Evolutionary conservation across 2,329 filamentous ascomycete species (phyloP).

Genomic region (Dendryphion nanum): DNA sequence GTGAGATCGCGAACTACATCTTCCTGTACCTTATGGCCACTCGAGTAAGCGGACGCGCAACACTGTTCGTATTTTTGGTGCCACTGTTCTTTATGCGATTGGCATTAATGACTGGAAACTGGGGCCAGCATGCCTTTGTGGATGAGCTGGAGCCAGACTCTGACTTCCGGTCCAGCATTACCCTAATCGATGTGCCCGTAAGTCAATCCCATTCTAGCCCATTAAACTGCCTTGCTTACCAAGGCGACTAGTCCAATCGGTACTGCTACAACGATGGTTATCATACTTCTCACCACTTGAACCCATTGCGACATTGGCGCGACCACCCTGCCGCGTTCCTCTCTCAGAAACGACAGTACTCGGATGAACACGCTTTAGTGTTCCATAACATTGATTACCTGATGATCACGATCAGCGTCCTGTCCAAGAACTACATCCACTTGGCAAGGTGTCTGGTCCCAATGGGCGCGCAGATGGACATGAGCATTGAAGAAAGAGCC

Average conservation of each 20-base stretch:
- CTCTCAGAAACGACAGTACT: slow-evolving; percentile 65
- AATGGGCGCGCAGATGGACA: slow-evolving; percentile 66
- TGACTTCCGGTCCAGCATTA: slow-evolving; percentile 77
- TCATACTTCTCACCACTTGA: slow-evolving; percentile 78
- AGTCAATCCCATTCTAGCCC: slow-evolving; percentile 33
- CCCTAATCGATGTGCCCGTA: slow-evolving; percentile 74
- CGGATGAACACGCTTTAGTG: slow-evolving; percentile 66
- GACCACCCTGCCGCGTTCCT: slow-evolving; percentile 75
- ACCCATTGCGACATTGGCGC: slow-evolving; percentile 76
- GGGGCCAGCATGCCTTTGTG: slow-evolving; percentile 81
- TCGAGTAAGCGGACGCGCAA: slow-evolving; percentile 52
- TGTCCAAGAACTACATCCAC: slow-evolving; percentile 69
- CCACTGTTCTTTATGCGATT: slow-evolving; percentile 66
- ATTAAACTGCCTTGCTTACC: neutral
- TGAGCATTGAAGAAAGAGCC: slow-evolving; percentile 63
- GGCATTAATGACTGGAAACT: slow-evolving; percentile 79
- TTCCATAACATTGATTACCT: slow-evolving; percentile 82
- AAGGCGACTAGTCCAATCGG: slow-evolving; percentile 64
- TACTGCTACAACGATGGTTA: slow-evolving; percentile 83
- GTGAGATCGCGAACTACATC: slow-evolving; percentile 55
- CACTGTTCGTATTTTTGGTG: slow-evolving; percentile 64
- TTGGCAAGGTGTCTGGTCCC: slow-evolving; percentile 71
- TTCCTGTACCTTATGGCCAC: slow-evolving; percentile 53
- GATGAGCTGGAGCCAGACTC: slow-evolving; percentile 73
- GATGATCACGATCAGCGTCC: slow-evolving; percentile 67